phyloP scores from a whole-genome alignment of 768 basidiomycete species.

The Lactarius vividus region DNA sequence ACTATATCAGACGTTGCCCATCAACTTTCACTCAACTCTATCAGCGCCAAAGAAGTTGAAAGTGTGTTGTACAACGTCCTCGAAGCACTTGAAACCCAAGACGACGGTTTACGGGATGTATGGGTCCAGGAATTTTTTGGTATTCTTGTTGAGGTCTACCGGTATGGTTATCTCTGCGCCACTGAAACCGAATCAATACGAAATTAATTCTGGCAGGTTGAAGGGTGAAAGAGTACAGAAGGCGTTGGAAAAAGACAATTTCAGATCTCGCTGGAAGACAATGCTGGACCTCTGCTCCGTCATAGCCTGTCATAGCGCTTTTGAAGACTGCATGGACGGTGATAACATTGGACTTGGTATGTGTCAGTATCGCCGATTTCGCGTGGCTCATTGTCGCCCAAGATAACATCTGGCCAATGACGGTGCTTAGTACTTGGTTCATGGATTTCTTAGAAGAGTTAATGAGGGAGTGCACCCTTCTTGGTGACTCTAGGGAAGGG shows the following conservation, averaged over 20 bases:
- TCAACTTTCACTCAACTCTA: constrained; percentile 44
- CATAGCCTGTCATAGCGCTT: constrained; percentile 56
- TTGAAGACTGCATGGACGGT: constrained; percentile 62
- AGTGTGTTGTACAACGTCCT: constrained; percentile 49
- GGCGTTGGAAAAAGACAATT: constrained; percentile 39
- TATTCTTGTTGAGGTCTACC: constrained; percentile 41
- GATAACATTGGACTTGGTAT: constrained; percentile 64
- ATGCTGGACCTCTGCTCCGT: constrained; percentile 68
- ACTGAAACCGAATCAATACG: background rate
- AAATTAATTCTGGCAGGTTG: constrained; percentile 32
- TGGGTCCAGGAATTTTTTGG: constrained; percentile 53
- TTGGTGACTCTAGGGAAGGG: constrained; percentile 31
- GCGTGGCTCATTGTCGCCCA: constrained; percentile 16
- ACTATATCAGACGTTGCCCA: constrained; percentile 63
- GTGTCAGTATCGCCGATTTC: constrained; percentile 6
- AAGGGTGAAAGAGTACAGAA: constrained; percentile 33
- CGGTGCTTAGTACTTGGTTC: constrained; percentile 59
- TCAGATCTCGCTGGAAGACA: constrained; percentile 54
- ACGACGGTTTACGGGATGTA: constrained; percentile 40
- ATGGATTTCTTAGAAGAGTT: constrained; percentile 59
- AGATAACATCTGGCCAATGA: constrained; percentile 76
- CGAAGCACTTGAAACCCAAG: constrained; percentile 44
- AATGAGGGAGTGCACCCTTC: constrained; percentile 50
- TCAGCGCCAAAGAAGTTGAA: constrained; percentile 42
- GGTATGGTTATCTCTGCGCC: constrained; percentile 29